phyloP scores from a whole-genome alignment of 305 asterid genomes.

The Euphrasia arctica region DNA sequence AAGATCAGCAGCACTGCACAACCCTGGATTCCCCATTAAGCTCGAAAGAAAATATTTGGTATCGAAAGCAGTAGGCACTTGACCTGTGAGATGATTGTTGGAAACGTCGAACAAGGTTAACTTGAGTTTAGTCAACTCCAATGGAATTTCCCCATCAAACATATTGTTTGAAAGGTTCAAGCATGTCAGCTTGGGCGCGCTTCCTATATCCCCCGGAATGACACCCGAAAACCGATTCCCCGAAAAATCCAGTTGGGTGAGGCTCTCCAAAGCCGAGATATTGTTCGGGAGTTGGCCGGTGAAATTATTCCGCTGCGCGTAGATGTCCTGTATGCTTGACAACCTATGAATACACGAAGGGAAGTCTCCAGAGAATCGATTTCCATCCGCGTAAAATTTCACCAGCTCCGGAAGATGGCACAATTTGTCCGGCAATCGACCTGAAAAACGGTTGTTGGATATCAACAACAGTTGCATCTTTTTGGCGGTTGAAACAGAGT shows the following conservation, averaged over 20 bases:
- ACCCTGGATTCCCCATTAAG: constrained; percentile 57
- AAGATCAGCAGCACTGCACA: constrained; percentile 57
- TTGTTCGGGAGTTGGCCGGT: constrained; percentile 51
- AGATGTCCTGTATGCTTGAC: constrained; percentile 48
- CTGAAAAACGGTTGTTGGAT: constrained; percentile 61
- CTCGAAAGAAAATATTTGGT: constrained; percentile 39
- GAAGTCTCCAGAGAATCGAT: constrained; percentile 58
- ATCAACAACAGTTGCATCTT: constrained; percentile 38
- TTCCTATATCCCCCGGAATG: constrained; percentile 59
- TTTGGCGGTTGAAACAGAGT: constrained; percentile 50
- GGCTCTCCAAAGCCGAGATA: constrained; percentile 41
- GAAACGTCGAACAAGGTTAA: constrained; percentile 66
- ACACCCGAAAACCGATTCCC: constrained; percentile 50
- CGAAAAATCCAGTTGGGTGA: constrained; percentile 64
- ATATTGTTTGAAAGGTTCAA: constrained; percentile 62
- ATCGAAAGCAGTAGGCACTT: constrained; percentile 55
- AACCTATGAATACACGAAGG: constrained; percentile 54
- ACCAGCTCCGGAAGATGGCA: constrained; percentile 48
- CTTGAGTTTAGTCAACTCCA: constrained; percentile 50
- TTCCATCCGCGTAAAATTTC: constrained; percentile 50
- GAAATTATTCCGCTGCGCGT: constrained; percentile 46
- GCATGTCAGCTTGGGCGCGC: constrained; percentile 49
- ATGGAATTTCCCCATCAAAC: constrained; percentile 61
- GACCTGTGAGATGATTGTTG: constrained; percentile 67
- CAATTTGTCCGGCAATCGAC: constrained; percentile 46